Evolutionary conservation across 257 asterid genomes (phyloP).

Genomic region (Plectranthus barbatus): DNA sequence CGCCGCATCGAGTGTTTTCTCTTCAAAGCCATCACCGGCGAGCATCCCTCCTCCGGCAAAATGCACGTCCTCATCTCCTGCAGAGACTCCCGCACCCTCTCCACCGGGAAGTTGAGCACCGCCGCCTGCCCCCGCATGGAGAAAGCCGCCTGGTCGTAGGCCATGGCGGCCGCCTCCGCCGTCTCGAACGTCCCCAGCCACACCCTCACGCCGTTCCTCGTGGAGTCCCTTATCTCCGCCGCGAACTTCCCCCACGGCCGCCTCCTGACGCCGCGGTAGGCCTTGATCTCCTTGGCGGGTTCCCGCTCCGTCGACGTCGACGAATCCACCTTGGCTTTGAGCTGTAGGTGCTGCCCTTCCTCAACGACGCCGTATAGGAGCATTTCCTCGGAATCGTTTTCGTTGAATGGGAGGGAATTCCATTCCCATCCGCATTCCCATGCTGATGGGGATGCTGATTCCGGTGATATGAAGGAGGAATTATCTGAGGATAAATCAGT

Average conservation of each 20-base stretch:
- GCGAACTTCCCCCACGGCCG: too few relatives aligned
- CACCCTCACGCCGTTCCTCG: conserved; percentile 67
- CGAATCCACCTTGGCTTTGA: too few relatives aligned
- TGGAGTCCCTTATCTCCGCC: conserved; percentile 79
- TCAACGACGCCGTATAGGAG: conserved; percentile 25
- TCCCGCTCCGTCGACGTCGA: too few relatives aligned
- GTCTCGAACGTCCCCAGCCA: conserved; percentile 87
- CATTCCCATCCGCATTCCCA: too few relatives aligned
- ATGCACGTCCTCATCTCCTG: conserved; percentile 31
- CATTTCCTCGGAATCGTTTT: conserved; percentile 36
- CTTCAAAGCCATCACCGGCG: conserved; percentile 76
- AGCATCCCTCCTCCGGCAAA: conserved; percentile 37
- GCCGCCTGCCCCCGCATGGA: conserved; percentile 60
- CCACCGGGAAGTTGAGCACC: conserved; percentile 59
- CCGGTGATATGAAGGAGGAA: conserved; percentile 15
- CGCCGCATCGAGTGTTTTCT: conserved; percentile 51
- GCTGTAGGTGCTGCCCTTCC: conserved; percentile 20
- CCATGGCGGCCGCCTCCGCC: too few relatives aligned
- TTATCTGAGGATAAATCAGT: conserved; percentile 5
- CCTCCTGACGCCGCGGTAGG: conserved; percentile 72
- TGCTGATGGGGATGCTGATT: conserved; percentile 18
- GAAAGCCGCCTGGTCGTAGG: conserved; percentile 85
- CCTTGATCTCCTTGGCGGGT: conserved; percentile 21
- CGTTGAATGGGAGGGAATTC: conserved; percentile 35
- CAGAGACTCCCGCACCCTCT: conserved; percentile 53